Percentiles rank a stretch among this genome's conserved stretches.
These are phyloP conservation scores for Darksidea phi DNA, from an alignment of 495 filamentous ascomycete genomes.

Conservation along the genomic window DNA sequence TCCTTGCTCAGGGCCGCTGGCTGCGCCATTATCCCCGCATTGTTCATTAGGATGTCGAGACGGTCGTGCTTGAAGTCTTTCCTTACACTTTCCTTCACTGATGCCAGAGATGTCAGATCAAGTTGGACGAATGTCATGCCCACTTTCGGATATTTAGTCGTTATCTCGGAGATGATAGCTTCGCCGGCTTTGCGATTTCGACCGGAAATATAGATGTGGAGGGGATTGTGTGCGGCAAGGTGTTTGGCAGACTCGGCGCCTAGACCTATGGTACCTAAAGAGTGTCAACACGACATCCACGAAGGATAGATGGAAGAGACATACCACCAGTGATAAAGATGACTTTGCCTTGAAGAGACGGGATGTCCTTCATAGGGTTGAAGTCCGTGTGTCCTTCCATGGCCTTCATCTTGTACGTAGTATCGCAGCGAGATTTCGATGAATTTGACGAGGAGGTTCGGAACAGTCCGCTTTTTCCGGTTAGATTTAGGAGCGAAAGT, in stretches of 20 bases:
- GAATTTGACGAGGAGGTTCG: too few relatives aligned
- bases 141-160: neutral
- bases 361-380: conserved; percentile 23
- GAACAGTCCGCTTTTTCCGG: too few relatives aligned
- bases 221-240: conserved; percentile 19
- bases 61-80: conserved; percentile 1
- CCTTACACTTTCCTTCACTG: conserved; percentile 9
- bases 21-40: conserved; percentile 49
- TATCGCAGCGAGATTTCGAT: neutral
- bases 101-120: conserved; percentile 11
- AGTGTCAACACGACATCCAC: neutral
- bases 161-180: neutral
- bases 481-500: too few relatives aligned
- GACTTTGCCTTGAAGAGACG: conserved; percentile 20
- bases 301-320: neutral
- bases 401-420: neutral
- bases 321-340: conserved; percentile 29
- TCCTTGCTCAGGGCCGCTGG: conserved; percentile 46
- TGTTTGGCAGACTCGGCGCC: conserved; percentile 7
- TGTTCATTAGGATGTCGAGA: conserved; percentile 40
- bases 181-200: conserved; percentile 3
- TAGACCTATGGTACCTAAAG: conserved; percentile 21
- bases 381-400: neutral
- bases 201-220: conserved; percentile 23
- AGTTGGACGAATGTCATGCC: conserved; percentile 7